These are phyloP conservation scores for Dendrobium officinale DNA, from an alignment of 106 monocot genomes.

Conservation along the genomic window DNA sequence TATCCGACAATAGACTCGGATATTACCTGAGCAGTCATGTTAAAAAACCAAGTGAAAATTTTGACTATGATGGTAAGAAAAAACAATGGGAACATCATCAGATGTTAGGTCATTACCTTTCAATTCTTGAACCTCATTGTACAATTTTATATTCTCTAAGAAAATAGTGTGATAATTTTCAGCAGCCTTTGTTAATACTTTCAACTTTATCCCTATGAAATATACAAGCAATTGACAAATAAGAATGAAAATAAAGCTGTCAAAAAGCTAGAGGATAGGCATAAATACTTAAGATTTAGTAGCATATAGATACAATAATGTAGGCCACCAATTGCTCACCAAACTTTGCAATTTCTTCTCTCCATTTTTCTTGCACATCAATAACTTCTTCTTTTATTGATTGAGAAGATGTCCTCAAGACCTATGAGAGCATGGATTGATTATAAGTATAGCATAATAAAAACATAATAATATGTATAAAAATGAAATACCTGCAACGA, in stretches of 20 bases:
- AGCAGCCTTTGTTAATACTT: conserved; percentile 47
- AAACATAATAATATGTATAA: neutral
- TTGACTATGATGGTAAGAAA: neutral
- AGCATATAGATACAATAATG: neutral
- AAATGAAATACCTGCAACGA: conserved; percentile 41
- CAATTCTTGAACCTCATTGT: conserved; percentile 76
- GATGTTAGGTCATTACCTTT: conserved; percentile 39
- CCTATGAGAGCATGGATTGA: conserved; percentile 18
- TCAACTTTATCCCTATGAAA: conserved; percentile 40
- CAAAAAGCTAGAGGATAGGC: neutral
- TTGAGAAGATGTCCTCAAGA: conserved; percentile 36
- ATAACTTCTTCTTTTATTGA: conserved; percentile 43
- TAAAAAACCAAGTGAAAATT: conserved; percentile 4
- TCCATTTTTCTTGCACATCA: conserved; percentile 29
- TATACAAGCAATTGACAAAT: neutral
- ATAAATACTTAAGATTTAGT: neutral
- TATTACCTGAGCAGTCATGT: conserved; percentile 46
- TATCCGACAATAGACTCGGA: conserved; percentile 76
- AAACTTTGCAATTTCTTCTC: conserved; percentile 37
- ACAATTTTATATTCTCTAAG: conserved; percentile 56
- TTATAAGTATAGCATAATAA: neutral
- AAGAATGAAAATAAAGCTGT: neutral
- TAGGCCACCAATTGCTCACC: conserved; percentile 23
- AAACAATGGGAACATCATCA: neutral
- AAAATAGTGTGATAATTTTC: conserved; percentile 46